Base-by-base conservation (phyloP, 169 alveolate genomes). In the Neospora caninum region DNA sequence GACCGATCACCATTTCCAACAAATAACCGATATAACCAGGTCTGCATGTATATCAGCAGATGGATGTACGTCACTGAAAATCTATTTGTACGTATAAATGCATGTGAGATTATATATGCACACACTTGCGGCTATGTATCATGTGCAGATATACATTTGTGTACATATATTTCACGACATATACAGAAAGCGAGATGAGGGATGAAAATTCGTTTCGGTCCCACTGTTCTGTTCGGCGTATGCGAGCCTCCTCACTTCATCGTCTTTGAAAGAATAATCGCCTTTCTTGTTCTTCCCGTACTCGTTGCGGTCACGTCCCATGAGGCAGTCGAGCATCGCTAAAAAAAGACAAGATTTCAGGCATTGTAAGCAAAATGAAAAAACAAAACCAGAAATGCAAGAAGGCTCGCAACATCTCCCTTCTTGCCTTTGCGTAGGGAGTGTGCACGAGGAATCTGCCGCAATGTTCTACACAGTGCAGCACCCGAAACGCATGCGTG, bases 281-380 rank as follows among this genome's bases (percentile, higher is more conserved):
- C 93, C 95, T 88, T 88, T 94, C 83, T 95, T 91, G 43, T 87
- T 93, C 38, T 70, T 83, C 20, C 93, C 93, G 93, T 92, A 94
- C 58, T 91, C 97, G 83, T 96, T 95, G 92, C 97, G 96, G 88
- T 96, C 97, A 93, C 95, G 95, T 83, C 97, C 97, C 97, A 96
- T 96, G 70, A 96, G 97, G 96, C 97, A 96, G 94, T 96, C 97
- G 89, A 96, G 96, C 94, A 96, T 92, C 70, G 97, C 97, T 93
- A 93, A 4, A 41, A 36, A 13, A 29, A 80, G 41, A 69, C n/a
- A n/a, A n/a, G n/a, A n/a, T n/a, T n/a, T n/a, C 58, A 49, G 58
- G 58, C 58, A 49, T 13, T 13, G 31, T 25, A 20, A n/a, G 80
- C 9, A 25, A 69, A 25, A 69, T 29, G 34, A 25, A 69, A 20